A percentile compares a stretch with the other conserved stretches of the same genome.
phyloP scores from a whole-genome alignment of 805 yeast genomes.

The Yarrowia sp. region DNA sequence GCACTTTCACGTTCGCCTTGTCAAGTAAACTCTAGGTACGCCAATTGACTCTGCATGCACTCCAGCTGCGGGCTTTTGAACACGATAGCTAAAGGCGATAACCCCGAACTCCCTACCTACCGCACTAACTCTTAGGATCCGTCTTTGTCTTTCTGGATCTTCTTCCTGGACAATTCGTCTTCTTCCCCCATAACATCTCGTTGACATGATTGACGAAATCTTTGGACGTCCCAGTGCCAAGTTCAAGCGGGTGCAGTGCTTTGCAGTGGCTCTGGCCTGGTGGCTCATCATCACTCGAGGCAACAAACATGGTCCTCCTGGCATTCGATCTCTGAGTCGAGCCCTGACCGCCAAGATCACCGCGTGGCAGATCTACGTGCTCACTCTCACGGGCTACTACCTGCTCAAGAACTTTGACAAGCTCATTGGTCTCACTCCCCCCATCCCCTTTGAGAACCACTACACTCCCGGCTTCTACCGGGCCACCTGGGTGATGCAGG shows the following conservation, averaged over 20 bases:
- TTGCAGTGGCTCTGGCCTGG: constrained; percentile 45
- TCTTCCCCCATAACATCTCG: not conserved
- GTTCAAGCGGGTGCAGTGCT: constrained; percentile 45
- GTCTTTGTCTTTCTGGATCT: too few species aligned
- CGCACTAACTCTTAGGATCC: too few species aligned
- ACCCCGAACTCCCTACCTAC: not conserved
- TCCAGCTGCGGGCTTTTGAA: constrained; percentile 16
- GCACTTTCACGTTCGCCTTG: constrained; percentile 13
- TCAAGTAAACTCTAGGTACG: constrained; percentile 10
- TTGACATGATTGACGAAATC: constrained; percentile 43
- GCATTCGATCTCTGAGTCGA: constrained; percentile 41
- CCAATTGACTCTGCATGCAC: constrained; percentile 22
- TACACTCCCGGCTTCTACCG: constrained; percentile 45
- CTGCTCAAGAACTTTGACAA: constrained; percentile 47
- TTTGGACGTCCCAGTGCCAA: constrained; percentile 47
- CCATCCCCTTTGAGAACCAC: constrained; percentile 45
- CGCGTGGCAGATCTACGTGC: constrained; percentile 48
- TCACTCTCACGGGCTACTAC: constrained; percentile 46
- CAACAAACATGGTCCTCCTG: constrained; percentile 46
- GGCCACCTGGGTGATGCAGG: constrained; percentile 48
- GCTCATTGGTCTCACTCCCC: constrained; percentile 45
- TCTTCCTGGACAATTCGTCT: too few species aligned
- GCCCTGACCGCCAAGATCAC: constrained; percentile 43
- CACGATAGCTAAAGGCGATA: constrained; percentile 25
- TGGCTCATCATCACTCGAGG: constrained; percentile 44